phyloP scores from a whole-genome alignment of 257 asterid genomes.

The Salvia rosmarinus region DNA sequence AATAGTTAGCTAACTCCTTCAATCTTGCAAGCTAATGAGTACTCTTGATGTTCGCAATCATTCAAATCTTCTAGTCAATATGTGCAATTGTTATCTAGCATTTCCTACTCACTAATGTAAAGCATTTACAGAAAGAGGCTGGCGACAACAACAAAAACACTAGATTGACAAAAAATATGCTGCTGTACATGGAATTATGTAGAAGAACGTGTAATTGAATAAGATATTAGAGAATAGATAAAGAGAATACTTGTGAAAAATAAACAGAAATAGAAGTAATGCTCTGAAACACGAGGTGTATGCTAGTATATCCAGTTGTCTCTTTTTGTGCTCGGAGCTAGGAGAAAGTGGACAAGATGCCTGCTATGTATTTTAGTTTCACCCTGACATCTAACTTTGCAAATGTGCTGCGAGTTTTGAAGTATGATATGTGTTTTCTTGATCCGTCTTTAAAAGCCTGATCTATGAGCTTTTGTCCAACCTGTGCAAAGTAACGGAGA shows the following conservation, averaged over 20 bases:
- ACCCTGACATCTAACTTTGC: constrained; percentile 6
- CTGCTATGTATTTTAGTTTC: not conserved
- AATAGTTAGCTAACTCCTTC: constrained; percentile 4
- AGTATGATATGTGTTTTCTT: not conserved
- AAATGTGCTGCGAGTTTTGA: not conserved
- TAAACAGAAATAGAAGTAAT: not conserved
- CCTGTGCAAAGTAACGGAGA: too few relatives aligned
- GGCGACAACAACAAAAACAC: not conserved
- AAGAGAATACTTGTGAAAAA: not conserved
- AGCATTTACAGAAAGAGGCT: not conserved
- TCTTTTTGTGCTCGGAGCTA: not conserved
- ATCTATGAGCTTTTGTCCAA: not conserved
- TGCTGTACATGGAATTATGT: not conserved
- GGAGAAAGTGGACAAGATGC: not conserved
- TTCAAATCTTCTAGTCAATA: constrained; percentile 6
- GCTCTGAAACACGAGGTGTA: not conserved
- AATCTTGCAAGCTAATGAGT: too few relatives aligned
- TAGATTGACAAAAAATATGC: not conserved
- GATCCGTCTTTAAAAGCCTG: constrained; percentile 7
- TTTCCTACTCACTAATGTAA: constrained; percentile 3
- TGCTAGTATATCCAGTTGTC: not conserved
- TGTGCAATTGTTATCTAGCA: not conserved
- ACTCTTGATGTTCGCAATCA: not conserved
- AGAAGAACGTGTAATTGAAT: not conserved
- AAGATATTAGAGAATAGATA: not conserved